Evolutionary conservation across 2,329 filamentous ascomycete genomes (phyloP).

Genomic region (Phialemoniopsis sp.): DNA sequence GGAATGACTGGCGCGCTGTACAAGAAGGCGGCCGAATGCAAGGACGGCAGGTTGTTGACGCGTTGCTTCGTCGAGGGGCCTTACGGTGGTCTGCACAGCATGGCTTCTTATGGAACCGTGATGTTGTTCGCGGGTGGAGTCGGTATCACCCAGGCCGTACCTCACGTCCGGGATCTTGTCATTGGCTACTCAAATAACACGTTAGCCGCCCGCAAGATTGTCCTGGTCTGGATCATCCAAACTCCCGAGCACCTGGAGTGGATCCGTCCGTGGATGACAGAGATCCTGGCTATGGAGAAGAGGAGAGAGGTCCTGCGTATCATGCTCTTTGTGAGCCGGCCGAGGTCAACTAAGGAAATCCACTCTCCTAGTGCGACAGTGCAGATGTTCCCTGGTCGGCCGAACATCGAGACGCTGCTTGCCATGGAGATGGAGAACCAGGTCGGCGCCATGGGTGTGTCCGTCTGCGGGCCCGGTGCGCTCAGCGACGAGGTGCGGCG

Average conservation of each 20-base stretch:
- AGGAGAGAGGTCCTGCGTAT: constrained; percentile 71
- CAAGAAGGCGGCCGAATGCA: constrained; percentile 58
- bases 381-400: constrained; percentile 79
- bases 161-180: constrained; percentile 70
- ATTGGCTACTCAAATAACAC: constrained; percentile 64
- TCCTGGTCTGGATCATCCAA: constrained; percentile 77
- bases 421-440: constrained; percentile 71
- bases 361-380: constrained; percentile 74
- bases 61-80: constrained; percentile 71
- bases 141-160: constrained; percentile 76
- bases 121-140: constrained; percentile 78
- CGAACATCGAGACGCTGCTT: constrained; percentile 69
- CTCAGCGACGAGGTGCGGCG: constrained; percentile 71
- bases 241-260: constrained; percentile 77
- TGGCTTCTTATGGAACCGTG: constrained; percentile 73
- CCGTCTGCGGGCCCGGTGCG: constrained; percentile 70
- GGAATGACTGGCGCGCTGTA: constrained; percentile 70
- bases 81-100: constrained; percentile 67
- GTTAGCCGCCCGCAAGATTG: constrained; percentile 65
- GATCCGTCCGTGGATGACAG: constrained; percentile 81
- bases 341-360: constrained; percentile 74
- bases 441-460: constrained; percentile 69
- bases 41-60: constrained; percentile 58
- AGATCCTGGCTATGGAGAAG: constrained; percentile 70
- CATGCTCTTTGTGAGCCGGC: constrained; percentile 73